Base-by-base conservation (phyloP, 164 flowering plant species). In the Annona squamosa region DNA sequence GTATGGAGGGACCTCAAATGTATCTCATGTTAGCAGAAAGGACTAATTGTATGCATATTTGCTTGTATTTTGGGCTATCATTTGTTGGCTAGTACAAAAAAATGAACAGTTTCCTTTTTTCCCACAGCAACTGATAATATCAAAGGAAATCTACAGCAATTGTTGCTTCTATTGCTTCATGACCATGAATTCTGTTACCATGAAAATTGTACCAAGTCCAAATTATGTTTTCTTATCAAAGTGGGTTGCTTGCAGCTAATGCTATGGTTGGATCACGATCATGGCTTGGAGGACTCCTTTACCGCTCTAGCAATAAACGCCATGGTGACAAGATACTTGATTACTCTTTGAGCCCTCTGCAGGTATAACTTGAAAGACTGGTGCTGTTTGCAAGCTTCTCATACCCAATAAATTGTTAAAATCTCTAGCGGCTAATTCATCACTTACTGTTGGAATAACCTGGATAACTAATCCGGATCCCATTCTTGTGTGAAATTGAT, bases 211-310 rank as follows among this genome's bases (percentile, higher is more conserved):
- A 46, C 41, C 70, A 19, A 37, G 7, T 65, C 45, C 5, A 26
- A 65, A 16, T 2, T 68, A 12, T 4, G 37, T 4, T 68, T 16
- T 41, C 57, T 46, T 13, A 68, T 68, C 56, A 46, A n/a, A 16
- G 16, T n/a, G 68, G 79, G 73, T 43, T 84, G 79, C 74, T 81
- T 90, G 82, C 77, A 94, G 98, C 90, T 90, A 91, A 85, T 87
- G 97, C 95, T 92, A 92, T 94, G 98, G 93, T 91, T 88, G 98
- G 98, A 81, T 72, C 97, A 83, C 85, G 90, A 79, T 73, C 93
- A 85, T 94, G 97, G 97, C 72, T 92, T 74, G 93, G 88, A 82
- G 89, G 89, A 79, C 77, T 94, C 5, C 82, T 92, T 73, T 77
- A 63, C 78, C 96, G 94, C 76, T 59, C 83, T 41, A 61, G 76